A percentile compares a stretch with the other conserved stretches of the same genome.
phyloP scores from a whole-genome alignment of 345 rosid genomes.

The Passiflora organensis region DNA sequence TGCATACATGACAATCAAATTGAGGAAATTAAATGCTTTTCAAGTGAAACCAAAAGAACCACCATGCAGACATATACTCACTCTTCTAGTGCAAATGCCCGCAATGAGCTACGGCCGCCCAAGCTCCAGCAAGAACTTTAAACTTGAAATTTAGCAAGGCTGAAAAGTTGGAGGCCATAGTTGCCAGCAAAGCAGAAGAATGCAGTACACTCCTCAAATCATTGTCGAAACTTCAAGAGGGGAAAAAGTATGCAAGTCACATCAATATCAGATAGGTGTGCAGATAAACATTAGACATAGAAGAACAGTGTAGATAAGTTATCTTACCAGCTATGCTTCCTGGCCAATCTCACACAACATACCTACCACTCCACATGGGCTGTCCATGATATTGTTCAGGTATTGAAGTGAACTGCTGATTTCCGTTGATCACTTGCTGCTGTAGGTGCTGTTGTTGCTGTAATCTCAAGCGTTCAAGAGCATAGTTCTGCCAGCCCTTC shows the following conservation, averaged over 20 bases:
- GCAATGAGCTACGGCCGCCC: slow-evolving; percentile 61
- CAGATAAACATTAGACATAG: no score
- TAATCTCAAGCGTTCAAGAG: slow-evolving; percentile 37
- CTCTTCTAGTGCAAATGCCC: slow-evolving; percentile 63
- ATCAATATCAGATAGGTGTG: background rate
- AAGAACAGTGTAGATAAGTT: background rate
- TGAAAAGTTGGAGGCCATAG: slow-evolving; percentile 54
- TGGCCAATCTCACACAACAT: slow-evolving; percentile 70
- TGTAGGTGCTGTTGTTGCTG: slow-evolving; percentile 49
- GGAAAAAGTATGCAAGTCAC: slow-evolving; percentile 11
- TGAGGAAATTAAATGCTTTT: background rate
- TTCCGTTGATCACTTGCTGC: slow-evolving; percentile 51
- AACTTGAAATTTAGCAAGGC: slow-evolving; percentile 39
- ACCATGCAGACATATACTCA: slow-evolving; percentile 26
- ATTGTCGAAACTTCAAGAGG: slow-evolving; percentile 40
- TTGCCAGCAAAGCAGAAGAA: slow-evolving; percentile 43
- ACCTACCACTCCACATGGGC: slow-evolving; percentile 64
- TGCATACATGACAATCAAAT: slow-evolving; percentile 10
- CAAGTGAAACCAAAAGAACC: background rate
- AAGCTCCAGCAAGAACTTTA: slow-evolving; percentile 70
- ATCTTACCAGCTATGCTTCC: slow-evolving; percentile 45
- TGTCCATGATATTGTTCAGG: slow-evolving; percentile 82
- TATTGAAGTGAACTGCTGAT: slow-evolving; percentile 50
- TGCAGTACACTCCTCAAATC: slow-evolving; percentile 58
- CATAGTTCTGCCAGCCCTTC: slow-evolving; percentile 47